Evolutionary conservation across 257 asterid genomes (phyloP), one percentile per base, ranked within the genome.

Genomic region (Phtheirospermum japonicum): DNA sequence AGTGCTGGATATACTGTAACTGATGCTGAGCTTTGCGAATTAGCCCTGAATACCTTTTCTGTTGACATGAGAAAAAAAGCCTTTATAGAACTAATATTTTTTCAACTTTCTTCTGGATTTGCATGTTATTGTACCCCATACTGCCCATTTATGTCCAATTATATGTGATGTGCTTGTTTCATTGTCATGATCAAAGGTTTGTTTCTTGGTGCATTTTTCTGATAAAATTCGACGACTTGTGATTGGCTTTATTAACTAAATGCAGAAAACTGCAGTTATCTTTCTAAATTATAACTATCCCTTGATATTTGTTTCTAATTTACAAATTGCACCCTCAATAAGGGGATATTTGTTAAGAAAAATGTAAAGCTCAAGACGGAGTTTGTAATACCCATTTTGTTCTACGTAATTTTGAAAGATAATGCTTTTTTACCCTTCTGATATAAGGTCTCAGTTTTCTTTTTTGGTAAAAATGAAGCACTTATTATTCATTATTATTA

Each of bases 1-100:
- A 80, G 87, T 75, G 65, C 65, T 48, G 16, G 4, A 62, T 60
- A 31, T 19, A 23, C n/a, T n/a, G n/a, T n/a, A n/a, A n/a, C n/a
- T 64, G 36, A 48, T 48, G n/a, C 52, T 19, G 11, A 9, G 52
- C 33, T 72, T 20, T 63, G 16, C 13, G 18, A 1, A 14, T 33
- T 40, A 17, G 11, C 10, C 13, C 50, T 39, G 36, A 23, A 28
- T 37, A n/a, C 39, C 23, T 5, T 17, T 40, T 9, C 36, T 39
- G 7, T 52, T 9, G 63, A 11, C 51, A 9, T 17, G 57, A 54
- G 53, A 42, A 42, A 42, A 45, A 45, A 12, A 19, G 23, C 51
- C n/a, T 43, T 32, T 2, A 48, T 14, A 37, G n/a, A 28, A 26
- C 28, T 31, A 54, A 46, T 46, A 61, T 3, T 61, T 28, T 13